Evolutionary conservation across 495 filamentous ascomycete species (phyloP).

Genomic region (Tuber umbilicatum): DNA sequence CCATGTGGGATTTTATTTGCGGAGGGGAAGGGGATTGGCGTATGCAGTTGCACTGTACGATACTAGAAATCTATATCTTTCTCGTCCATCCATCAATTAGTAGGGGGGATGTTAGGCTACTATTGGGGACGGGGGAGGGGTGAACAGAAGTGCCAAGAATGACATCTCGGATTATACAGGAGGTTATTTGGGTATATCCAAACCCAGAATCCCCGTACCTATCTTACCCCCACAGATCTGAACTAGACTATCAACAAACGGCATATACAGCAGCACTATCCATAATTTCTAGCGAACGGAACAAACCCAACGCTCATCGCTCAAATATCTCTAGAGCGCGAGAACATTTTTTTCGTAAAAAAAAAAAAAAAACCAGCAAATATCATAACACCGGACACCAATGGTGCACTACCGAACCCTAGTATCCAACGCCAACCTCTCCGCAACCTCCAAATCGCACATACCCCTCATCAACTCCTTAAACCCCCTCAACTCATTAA

Average conservation of each 20-base stretch:
- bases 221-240: not conserved
- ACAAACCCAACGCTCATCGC: not conserved
- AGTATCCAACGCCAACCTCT: slow-evolving; percentile 61
- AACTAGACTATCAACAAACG: not conserved
- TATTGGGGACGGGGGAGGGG: not conserved
- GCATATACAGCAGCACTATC: not conserved
- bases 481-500: slow-evolving; percentile 55
- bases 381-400: not conserved
- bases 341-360: not conserved
- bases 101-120: not conserved
- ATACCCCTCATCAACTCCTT: slow-evolving; percentile 59
- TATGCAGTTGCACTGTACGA: not conserved
- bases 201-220: not conserved
- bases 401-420: slow-evolving; percentile 46
- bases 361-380: not conserved
- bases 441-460: slow-evolving; percentile 57
- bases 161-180: not conserved
- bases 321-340: not conserved
- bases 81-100: not conserved
- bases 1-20: not conserved
- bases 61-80: slow-evolving; percentile 1
- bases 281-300: not conserved
- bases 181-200: not conserved
- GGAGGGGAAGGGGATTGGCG: not conserved
- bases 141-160: not conserved